Evolutionary conservation across 108 stramenopile species (phyloP).

Genomic region (Schizochytrium sp.): DNA sequence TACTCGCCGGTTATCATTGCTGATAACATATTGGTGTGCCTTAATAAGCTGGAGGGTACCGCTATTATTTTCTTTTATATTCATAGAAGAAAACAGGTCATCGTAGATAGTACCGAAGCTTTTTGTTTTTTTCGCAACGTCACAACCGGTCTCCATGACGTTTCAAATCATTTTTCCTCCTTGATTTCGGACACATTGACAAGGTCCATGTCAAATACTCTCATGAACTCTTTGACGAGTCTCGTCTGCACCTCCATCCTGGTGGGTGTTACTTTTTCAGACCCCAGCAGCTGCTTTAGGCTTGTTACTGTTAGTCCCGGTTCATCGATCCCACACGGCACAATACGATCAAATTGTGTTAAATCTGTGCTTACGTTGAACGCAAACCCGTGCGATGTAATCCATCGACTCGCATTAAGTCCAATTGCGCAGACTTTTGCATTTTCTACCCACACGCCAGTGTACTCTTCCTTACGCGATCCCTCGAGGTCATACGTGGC

Average conservation of each 20-base stretch:
- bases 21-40: no score
- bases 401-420: slow-evolving; percentile 88
- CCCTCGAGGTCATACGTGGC: slow-evolving; percentile 77
- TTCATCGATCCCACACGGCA: slow-evolving; percentile 80
- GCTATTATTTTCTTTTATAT: no score
- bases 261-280: background rate
- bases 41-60: no score
- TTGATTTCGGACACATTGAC: background rate
- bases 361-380: slow-evolving; percentile 89
- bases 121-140: no score
- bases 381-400: slow-evolving; percentile 96
- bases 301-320: slow-evolving; percentile 73
- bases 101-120: no score
- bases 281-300: background rate
- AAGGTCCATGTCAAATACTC: background rate
- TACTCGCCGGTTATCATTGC: no score
- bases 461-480: slow-evolving; percentile 66
- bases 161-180: no score
- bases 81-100: no score
- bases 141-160: no score
- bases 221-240: slow-evolving; percentile 50
- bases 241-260: slow-evolving; percentile 37
- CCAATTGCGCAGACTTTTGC: slow-evolving; percentile 92
- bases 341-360: slow-evolving; percentile 82
- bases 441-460: slow-evolving; percentile 89